These are phyloP conservation scores for Extremus antarcticus DNA, from an alignment of 495 filamentous ascomycete genomes.

Conservation along the genomic window DNA sequence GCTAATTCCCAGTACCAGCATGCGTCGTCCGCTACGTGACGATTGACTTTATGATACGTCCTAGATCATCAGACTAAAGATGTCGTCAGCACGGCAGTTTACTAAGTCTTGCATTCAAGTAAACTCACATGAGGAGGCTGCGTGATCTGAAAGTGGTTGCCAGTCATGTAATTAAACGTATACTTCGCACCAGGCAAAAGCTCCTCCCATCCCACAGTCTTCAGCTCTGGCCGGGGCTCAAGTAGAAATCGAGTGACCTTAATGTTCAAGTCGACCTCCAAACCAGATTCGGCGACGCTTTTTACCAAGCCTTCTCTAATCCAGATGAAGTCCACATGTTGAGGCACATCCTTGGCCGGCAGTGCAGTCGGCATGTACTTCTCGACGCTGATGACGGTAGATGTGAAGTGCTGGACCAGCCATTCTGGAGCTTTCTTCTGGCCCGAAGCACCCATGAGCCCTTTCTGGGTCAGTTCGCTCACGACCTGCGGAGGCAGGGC, in stretches of 20 bases:
- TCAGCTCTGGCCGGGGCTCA: constrained; percentile 12
- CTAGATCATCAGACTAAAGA: constrained; percentile 1
- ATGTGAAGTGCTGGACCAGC: constrained; percentile 28
- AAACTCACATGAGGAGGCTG: constrained; percentile 11
- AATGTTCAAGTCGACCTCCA: constrained; percentile 12
- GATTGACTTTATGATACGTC: not conserved
- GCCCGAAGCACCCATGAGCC: constrained; percentile 12
- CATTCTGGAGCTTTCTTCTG: constrained; percentile 22
- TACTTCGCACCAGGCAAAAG: constrained; percentile 17
- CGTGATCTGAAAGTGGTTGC: constrained; percentile 17
- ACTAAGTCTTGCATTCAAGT: not conserved
- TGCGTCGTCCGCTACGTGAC: not conserved
- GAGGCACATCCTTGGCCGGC: not conserved
- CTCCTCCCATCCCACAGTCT: constrained; percentile 16
- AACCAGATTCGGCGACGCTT: constrained; percentile 11
- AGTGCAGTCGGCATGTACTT: constrained; percentile 19
- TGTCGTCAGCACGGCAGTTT: not conserved
- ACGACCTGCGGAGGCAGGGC: constrained; percentile 12
- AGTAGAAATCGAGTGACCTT: constrained; percentile 18
- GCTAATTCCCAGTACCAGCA: too few species aligned
- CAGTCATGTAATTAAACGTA: constrained; percentile 16
- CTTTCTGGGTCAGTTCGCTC: constrained; percentile 8
- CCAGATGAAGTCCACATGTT: constrained; percentile 14
- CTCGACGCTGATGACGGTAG: constrained; percentile 21
- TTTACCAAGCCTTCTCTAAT: constrained; percentile 16